A percentile compares a stretch with the other conserved stretches of the same genome.
These are phyloP conservation scores for Naematelia encephala DNA, from an alignment of 768 basidiomycete genomes.

Conservation along the genomic window DNA sequence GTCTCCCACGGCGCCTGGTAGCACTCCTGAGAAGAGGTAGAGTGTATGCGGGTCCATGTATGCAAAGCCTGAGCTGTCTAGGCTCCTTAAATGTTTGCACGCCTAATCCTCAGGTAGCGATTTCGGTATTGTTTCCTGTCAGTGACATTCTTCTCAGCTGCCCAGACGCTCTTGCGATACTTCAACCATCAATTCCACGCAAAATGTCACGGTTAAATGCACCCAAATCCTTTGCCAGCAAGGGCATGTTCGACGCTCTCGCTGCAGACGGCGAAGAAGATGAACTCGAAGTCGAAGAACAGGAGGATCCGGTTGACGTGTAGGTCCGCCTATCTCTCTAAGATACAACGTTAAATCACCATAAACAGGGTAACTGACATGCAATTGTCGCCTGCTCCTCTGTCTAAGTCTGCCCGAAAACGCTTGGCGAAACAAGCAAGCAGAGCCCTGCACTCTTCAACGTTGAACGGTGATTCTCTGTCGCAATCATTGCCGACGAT, in stretches of 20 bases:
- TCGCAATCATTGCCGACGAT: not conserved
- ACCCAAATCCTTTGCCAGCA: conserved; percentile 18
- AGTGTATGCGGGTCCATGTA: too few species aligned
- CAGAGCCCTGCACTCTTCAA: not conserved
- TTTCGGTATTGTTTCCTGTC: too few species aligned
- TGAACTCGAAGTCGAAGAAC: conserved; percentile 25
- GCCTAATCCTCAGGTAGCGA: too few species aligned
- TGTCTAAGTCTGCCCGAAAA: conserved; percentile 34
- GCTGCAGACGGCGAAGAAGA: conserved; percentile 24
- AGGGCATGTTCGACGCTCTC: conserved; percentile 29
- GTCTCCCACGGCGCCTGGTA: too few species aligned
- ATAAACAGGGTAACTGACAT: not conserved
- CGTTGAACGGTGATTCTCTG: not conserved
- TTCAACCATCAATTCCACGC: not conserved
- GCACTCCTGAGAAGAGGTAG: too few species aligned
- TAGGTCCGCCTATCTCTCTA: not conserved
- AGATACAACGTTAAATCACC: not conserved
- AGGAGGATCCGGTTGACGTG: conserved; percentile 7
- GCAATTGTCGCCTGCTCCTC: not conserved
- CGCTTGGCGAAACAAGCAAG: conserved; percentile 27
- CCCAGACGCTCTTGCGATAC: not conserved
- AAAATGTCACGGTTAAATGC: conserved; percentile 23
- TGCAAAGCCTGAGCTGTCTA: too few species aligned
- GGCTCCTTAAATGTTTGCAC: too few species aligned
- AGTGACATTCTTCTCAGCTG: too few species aligned